These are phyloP conservation scores for Physcomitrium patens DNA, from an alignment of 225 moss, liverwort and hornwort genomes.

Conservation along the genomic window DNA sequence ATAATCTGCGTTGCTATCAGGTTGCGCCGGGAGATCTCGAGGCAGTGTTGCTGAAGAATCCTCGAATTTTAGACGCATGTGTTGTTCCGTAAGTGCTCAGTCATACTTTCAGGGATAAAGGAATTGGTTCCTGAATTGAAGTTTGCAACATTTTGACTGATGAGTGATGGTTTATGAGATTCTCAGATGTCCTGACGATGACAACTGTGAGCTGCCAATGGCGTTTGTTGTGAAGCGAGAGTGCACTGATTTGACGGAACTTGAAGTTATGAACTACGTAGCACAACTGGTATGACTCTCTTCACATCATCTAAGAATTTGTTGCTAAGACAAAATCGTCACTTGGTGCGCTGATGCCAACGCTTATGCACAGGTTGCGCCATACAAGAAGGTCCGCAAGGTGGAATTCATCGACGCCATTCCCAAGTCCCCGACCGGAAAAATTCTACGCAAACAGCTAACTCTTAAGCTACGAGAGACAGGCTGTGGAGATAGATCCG, in stretches of 20 bases:
- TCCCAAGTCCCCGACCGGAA: slow-evolving; percentile 51
- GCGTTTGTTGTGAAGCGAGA: slow-evolving; percentile 49
- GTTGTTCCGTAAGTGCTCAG: slow-evolving; percentile 51
- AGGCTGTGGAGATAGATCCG: not conserved
- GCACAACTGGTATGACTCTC: slow-evolving; percentile 24
- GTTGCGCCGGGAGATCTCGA: slow-evolving; percentile 64
- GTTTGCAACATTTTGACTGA: not conserved
- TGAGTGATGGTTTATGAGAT: not conserved
- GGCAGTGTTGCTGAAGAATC: slow-evolving; percentile 45
- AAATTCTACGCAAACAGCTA: slow-evolving; percentile 51
- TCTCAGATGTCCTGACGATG: slow-evolving; percentile 54
- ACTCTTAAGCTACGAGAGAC: slow-evolving; percentile 14
- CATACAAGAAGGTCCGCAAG: slow-evolving; percentile 50
- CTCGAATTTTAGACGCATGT: slow-evolving; percentile 47
- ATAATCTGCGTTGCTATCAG: slow-evolving; percentile 2
- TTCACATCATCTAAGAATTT: too few species aligned
- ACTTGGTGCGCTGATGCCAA: not conserved
- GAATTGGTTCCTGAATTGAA: too few species aligned
- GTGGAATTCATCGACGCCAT: slow-evolving; percentile 48
- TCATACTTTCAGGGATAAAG: not conserved
- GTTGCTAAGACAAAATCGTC: too few species aligned
- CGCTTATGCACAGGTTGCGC: slow-evolving; percentile 36
- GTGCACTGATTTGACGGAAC: slow-evolving; percentile 26
- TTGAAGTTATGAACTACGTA: slow-evolving; percentile 45
- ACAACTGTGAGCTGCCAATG: slow-evolving; percentile 57